Base-by-base conservation (phyloP, 768 basidiomycete genomes). In the Boletus edulis region DNA sequence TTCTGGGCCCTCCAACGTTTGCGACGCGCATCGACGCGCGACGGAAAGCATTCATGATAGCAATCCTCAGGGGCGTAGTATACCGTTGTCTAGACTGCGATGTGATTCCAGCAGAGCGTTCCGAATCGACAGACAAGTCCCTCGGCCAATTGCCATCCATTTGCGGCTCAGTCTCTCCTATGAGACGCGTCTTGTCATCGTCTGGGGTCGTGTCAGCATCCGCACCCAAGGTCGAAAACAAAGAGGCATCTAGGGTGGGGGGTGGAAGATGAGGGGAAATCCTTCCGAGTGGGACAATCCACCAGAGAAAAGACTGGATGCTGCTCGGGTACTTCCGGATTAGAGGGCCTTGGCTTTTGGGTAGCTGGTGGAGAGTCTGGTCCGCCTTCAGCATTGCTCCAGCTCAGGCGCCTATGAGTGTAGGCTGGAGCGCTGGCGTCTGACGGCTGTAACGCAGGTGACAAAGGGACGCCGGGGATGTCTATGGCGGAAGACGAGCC, bases 1-100 rank as follows among this genome's bases (percentile, higher is more conserved):
- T 79, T 53, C 85, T 85, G 14, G 76, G 73, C 2, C 81, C 82
- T 9, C 82, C 82, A 52, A 94, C 69, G 65, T 91, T 92, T 42
- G 91, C 91, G n/a, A 94, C 90, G 15, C 92, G 84, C 55, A 87
- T 66, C 11, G 88, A 90, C 46, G 85, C 84, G 20, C 86, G 77
- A 13, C 81, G 77, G 7, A 91, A 57, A 29, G 88, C 78, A 29
- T 77, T 73, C 61, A 79, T 81, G 46, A 90, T 71, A 11, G 80
- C 83, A 59, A 77, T 82, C 56, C 81, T 81, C 24, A 89, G 66
- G 1, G 87, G 83, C 0, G 85, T 68, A 0, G 74, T 57, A 57
- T 75, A 81, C 29, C 74, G 72, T 50, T 77, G 72, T 41, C 76
- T 71, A 31, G 70, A 67, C 32, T 71, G 68, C 12, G 76, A 74